Conservation (phyloP, 2,329 filamentous ascomycete species). For the Emmonsiellopsis sp. region DNA sequence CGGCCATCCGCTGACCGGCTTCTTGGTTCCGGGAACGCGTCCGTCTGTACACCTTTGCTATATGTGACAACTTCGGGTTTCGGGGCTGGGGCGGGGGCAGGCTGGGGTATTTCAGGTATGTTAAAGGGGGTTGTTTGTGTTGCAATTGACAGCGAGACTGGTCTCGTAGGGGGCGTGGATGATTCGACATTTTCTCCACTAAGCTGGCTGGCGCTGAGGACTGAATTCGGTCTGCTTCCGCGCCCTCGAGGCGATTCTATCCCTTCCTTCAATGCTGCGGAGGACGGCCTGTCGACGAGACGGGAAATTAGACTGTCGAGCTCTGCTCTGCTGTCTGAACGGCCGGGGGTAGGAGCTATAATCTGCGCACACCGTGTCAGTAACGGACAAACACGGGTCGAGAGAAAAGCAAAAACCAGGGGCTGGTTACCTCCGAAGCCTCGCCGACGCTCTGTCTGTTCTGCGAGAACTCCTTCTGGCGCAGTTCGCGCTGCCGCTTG, state of each 20-base stretch:
- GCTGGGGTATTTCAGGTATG: slow-evolving; percentile 64
- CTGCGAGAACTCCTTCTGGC: slow-evolving; percentile 64
- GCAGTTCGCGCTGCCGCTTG: slow-evolving; percentile 79
- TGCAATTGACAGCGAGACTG: slow-evolving; percentile 37
- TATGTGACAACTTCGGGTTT: slow-evolving; percentile 79
- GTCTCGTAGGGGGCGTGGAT: slow-evolving; percentile 30
- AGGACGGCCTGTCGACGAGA: slow-evolving; percentile 66
- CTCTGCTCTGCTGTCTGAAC: slow-evolving; percentile 56
- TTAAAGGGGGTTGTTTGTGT: slow-evolving; percentile 60
- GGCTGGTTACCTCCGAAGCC: slow-evolving; percentile 57
- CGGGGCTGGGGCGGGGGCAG: slow-evolving; percentile 42
- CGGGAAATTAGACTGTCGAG: slow-evolving; percentile 80
- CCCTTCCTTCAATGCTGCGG: slow-evolving; percentile 51
- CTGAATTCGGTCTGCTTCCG: slow-evolving; percentile 74
- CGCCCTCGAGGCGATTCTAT: slow-evolving; percentile 35
- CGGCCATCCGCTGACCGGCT: slow-evolving; percentile 45
- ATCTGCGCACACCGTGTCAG: slow-evolving; percentile 5
- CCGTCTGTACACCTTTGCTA: slow-evolving; percentile 92
- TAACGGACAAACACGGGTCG: neutral
- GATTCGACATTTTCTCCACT: slow-evolving; percentile 55
- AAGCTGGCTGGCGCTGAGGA: slow-evolving; percentile 70
- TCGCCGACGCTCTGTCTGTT: slow-evolving; percentile 60
- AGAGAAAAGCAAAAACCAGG: neutral
- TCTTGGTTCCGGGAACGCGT: slow-evolving; percentile 53
- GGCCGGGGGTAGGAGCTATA: slow-evolving; percentile 52